These are phyloP conservation scores for Nothophaeocryptopus gaeumannii DNA, from an alignment of 2,329 filamentous ascomycete species.

Conservation along the genomic window DNA sequence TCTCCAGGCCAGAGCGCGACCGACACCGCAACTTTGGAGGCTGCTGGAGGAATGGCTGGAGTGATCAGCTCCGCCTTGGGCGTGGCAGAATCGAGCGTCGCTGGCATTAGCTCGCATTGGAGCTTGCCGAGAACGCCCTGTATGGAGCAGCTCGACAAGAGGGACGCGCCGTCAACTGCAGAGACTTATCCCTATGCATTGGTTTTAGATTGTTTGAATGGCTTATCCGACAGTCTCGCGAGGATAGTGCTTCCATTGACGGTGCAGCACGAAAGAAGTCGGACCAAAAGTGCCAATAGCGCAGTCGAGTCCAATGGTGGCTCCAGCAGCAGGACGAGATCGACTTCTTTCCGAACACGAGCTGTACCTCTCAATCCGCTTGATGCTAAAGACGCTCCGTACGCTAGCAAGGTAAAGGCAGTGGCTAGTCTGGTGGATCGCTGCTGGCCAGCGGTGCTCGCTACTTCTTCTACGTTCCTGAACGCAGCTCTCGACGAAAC, in stretches of 20 bases:
- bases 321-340: constrained; percentile 44
- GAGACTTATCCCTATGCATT: constrained; percentile 94
- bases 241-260: constrained; percentile 92
- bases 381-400: constrained; percentile 67
- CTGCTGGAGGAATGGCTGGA: constrained; percentile 73
- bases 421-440: constrained; percentile 81
- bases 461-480: constrained; percentile 91
- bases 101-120: constrained; percentile 86
- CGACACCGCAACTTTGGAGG: constrained; percentile 86
- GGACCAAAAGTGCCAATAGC: constrained; percentile 28
- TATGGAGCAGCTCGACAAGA: constrained; percentile 92
- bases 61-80: constrained; percentile 74
- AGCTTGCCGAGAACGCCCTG: constrained; percentile 82
- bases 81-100: constrained; percentile 62
- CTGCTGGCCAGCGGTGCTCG: constrained; percentile 93
- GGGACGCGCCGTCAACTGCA: constrained; percentile 75
- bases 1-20: constrained; percentile 58
- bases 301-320: constrained; percentile 15
- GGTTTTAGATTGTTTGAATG: constrained; percentile 82
- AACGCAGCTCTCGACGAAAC: constrained; percentile 89
- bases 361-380: constrained; percentile 83
- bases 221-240: constrained; percentile 84
- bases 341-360: constrained; percentile 68
- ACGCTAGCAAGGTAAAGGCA: constrained; percentile 67
- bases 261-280: constrained; percentile 67